These are phyloP conservation scores for Pseudodiploospora longispora DNA, from an alignment of 2,329 filamentous ascomycete species.

Conservation along the genomic window DNA sequence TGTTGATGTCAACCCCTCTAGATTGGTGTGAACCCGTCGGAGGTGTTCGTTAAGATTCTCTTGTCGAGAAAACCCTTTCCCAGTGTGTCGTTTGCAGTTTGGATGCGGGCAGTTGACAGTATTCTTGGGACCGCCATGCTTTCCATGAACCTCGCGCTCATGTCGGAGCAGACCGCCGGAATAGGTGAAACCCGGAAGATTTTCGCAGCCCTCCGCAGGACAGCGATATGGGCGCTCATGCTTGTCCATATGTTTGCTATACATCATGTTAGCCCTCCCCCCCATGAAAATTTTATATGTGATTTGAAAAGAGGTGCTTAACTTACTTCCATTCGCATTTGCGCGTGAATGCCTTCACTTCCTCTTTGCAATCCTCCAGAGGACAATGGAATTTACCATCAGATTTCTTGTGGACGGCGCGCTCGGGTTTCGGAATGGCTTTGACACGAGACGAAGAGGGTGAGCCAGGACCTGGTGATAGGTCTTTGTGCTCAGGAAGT, in stretches of 20 bases:
- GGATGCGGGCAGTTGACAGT: constrained; percentile 76
- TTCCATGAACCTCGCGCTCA: constrained; percentile 87
- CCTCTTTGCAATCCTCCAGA: constrained; percentile 58
- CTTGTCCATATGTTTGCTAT: constrained; percentile 96
- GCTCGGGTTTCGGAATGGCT: constrained; percentile 51
- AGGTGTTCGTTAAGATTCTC: constrained; percentile 94
- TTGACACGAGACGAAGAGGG: constrained; percentile 36
- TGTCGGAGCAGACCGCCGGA: constrained; percentile 83
- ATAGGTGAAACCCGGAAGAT: constrained; percentile 90
- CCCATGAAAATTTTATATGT: background rate
- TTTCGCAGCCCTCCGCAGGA: constrained; percentile 72
- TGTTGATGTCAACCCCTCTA: constrained; percentile 27
- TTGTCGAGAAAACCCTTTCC: constrained; percentile 83
- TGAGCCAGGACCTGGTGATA: constrained; percentile 23
- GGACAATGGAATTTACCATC: constrained; percentile 74
- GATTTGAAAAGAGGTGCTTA: background rate
- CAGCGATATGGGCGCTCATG: constrained; percentile 92
- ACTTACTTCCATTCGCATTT: constrained; percentile 94
- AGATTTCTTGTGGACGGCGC: constrained; percentile 51
- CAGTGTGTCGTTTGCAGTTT: constrained; percentile 82
- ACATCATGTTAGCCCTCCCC: constrained; percentile 15
- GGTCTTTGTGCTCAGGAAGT: constrained; percentile 25
- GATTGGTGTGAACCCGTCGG: constrained; percentile 70
- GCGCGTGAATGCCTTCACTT: constrained; percentile 59
- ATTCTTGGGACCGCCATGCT: constrained; percentile 82